Evolutionary conservation across 2,329 filamentous ascomycete species (phyloP).

Genomic region (Paraconiothyrium sp.): DNA sequence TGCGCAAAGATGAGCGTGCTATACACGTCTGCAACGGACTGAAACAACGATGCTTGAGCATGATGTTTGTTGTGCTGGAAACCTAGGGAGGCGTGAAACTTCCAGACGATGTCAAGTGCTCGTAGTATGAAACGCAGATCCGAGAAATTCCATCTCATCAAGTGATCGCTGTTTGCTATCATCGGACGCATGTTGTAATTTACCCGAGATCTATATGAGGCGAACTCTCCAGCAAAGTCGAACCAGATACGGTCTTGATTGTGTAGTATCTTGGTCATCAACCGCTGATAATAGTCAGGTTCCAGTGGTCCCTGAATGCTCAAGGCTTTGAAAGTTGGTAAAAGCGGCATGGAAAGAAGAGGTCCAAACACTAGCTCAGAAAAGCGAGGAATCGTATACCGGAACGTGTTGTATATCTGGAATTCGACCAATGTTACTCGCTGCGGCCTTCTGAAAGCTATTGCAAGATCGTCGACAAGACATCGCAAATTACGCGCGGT

Average conservation of each 20-base stretch:
- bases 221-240: conserved; percentile 8
- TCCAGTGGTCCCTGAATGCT: conserved; percentile 14
- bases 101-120: conserved; percentile 19
- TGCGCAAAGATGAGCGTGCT: conserved; percentile 5
- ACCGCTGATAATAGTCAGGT: not conserved
- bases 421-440: conserved; percentile 2
- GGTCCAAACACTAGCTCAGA: conserved; percentile 19
- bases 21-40: conserved; percentile 16
- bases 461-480: conserved; percentile 8
- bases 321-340: conserved; percentile 15
- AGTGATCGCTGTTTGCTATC: too few species aligned
- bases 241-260: conserved; percentile 9
- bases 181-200: not conserved
- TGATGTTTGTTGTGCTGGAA: not conserved
- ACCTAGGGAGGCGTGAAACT: conserved; percentile 14
- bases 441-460: not conserved
- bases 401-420: conserved; percentile 16
- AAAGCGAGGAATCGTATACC: conserved; percentile 18
- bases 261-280: conserved; percentile 9
- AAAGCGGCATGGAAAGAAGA: conserved; percentile 5
- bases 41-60: not conserved
- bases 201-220: not conserved
- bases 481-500: conserved; percentile 13
- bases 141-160: not conserved
- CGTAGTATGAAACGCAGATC: conserved; percentile 8